Conservation (phyloP, 2,329 filamentous ascomycete species). For the Phaeoacremonium minimum region DNA sequence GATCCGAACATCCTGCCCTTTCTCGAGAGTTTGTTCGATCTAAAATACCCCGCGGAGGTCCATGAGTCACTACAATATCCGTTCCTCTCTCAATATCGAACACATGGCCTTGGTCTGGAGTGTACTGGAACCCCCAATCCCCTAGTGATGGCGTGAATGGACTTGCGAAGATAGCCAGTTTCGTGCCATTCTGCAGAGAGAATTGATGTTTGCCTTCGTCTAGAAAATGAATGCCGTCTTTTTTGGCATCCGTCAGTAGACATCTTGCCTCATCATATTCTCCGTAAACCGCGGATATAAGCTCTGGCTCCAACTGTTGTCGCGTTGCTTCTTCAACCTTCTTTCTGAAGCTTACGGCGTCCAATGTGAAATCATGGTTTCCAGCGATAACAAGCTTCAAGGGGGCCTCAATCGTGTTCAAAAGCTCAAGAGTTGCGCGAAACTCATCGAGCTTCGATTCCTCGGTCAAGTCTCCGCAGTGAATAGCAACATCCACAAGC, state of each 20-base stretch:
- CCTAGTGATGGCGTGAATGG: conserved; percentile 43
- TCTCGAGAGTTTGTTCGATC: conserved; percentile 31
- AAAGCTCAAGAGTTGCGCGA: conserved; percentile 30
- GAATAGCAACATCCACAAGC: conserved; percentile 40
- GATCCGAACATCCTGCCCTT: conserved; percentile 33
- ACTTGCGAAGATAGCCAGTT: conserved; percentile 46
- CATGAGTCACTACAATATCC: conserved; percentile 51
- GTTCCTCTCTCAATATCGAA: conserved; percentile 27
- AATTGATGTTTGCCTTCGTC: conserved; percentile 46
- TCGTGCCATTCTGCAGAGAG: conserved; percentile 42
- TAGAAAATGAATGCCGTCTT: conserved; percentile 39
- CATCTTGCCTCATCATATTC: conserved; percentile 26
- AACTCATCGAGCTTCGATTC: conserved; percentile 35
- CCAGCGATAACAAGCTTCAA: conserved; percentile 52
- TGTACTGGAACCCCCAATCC: conserved; percentile 47
- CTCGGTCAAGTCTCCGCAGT: conserved; percentile 49
- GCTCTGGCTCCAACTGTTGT: conserved; percentile 10
- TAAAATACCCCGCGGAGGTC: conserved; percentile 46
- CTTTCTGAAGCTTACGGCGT: conserved; percentile 22
- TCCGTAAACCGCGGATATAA: conserved; percentile 29
- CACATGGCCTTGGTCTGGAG: conserved; percentile 25
- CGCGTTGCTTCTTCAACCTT: conserved; percentile 8
- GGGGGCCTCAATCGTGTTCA: conserved; percentile 37
- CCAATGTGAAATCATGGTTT: conserved; percentile 46
- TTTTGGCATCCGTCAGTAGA: conserved; percentile 31